phyloP scores from a whole-genome alignment of 257 asterid species.

The Cynanchum wilfordii region DNA sequence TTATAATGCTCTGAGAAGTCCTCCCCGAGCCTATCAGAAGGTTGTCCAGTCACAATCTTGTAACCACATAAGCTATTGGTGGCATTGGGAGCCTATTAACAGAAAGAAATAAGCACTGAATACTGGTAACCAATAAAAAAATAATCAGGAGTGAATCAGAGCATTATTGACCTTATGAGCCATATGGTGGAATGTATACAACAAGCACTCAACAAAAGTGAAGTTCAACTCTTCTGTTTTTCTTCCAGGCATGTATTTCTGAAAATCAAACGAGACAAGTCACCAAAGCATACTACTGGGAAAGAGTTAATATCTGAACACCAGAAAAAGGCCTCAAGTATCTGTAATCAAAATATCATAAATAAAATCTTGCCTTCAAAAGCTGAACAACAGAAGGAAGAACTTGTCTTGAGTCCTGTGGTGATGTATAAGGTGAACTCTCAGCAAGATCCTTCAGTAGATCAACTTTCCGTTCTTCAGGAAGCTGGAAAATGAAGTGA shows the following conservation, averaged over 20 bases:
- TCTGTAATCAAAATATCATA: not conserved
- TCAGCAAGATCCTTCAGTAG: slow-evolving; percentile 93
- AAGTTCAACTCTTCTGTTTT: slow-evolving; percentile 85
- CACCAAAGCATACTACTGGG: not conserved
- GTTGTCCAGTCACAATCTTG: slow-evolving; percentile 97
- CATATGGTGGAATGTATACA: slow-evolving; percentile 81
- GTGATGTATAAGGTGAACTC: slow-evolving; percentile 76
- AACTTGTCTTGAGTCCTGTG: slow-evolving; percentile 80
- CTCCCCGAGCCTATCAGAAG: slow-evolving; percentile 97
- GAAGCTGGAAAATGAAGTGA: slow-evolving; percentile 56
- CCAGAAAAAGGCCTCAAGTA: not conserved
- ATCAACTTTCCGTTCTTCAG: slow-evolving; percentile 85
- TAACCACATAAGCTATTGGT: slow-evolving; percentile 86
- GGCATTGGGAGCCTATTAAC: slow-evolving; percentile 81
- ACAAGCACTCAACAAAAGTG: slow-evolving; percentile 81
- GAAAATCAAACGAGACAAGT: slow-evolving; percentile 18
- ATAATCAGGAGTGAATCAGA: slow-evolving; percentile 13
- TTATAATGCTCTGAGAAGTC: slow-evolving; percentile 75
- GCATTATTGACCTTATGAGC: slow-evolving; percentile 62
- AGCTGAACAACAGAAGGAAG: slow-evolving; percentile 80
- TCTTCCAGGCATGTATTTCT: slow-evolving; percentile 81
- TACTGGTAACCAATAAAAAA: not conserved
- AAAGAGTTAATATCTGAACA: not conserved
- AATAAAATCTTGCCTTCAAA: slow-evolving; percentile 52
- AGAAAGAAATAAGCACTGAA: slow-evolving; percentile 19